These are phyloP conservation scores for Madurella mycetomatis DNA, from an alignment of 2,329 filamentous ascomycete genomes.

Conservation along the genomic window DNA sequence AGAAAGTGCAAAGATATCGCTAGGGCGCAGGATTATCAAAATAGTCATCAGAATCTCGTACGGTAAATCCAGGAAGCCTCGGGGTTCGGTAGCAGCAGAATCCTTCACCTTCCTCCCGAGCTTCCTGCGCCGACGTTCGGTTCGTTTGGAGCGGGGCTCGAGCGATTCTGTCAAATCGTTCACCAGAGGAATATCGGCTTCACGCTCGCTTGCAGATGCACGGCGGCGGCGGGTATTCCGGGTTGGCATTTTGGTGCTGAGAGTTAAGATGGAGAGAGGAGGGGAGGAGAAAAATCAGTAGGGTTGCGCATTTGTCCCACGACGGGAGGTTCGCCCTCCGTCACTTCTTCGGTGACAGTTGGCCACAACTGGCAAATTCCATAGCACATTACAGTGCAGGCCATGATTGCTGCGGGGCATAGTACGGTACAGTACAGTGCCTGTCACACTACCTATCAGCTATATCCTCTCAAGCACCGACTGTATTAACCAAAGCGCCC, in stretches of 20 bases:
- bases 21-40: slow-evolving; percentile 43
- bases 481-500: too few relatives aligned
- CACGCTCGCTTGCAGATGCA: neutral
- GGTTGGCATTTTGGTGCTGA: slow-evolving; percentile 6
- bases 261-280: neutral
- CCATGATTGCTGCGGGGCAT: too few relatives aligned
- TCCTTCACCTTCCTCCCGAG: slow-evolving; percentile 37
- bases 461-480: too few relatives aligned
- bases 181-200: neutral
- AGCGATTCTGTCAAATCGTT: slow-evolving; percentile 45
- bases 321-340: too few relatives aligned
- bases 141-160: slow-evolving; percentile 48
- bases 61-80: slow-evolving; percentile 44
- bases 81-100: slow-evolving; percentile 26
- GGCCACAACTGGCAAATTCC: too few relatives aligned
- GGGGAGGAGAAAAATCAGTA: neutral
- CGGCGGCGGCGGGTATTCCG: neutral
- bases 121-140: slow-evolving; percentile 43
- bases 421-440: too few relatives aligned
- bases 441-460: too few relatives aligned
- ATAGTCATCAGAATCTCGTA: slow-evolving; percentile 49
- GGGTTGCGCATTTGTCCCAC: too few relatives aligned
- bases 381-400: too few relatives aligned
- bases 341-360: too few relatives aligned
- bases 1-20: slow-evolving; percentile 45